Evolutionary conservation across 2,329 filamentous ascomycete species (phyloP).

Genomic region (Neocucurbitaria cava): DNA sequence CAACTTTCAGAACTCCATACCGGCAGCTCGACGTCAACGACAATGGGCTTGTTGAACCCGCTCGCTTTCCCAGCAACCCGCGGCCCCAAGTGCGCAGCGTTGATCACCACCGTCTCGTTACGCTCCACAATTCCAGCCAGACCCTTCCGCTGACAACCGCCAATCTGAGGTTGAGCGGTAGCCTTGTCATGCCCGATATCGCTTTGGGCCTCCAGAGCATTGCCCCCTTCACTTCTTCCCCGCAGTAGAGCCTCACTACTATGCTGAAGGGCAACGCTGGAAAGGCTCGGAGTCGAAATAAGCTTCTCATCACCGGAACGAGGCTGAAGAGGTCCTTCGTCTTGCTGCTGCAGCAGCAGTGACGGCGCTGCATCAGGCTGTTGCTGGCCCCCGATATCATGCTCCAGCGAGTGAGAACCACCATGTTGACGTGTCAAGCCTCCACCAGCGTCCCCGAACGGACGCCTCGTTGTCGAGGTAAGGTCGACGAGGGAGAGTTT

Average conservation of each 20-base stretch:
- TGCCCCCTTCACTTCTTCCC: conserved; percentile 23
- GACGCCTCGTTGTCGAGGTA: conserved; percentile 50
- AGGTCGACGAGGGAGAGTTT: conserved; percentile 71
- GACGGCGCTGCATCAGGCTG: conserved; percentile 22
- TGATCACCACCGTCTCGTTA: conserved; percentile 78
- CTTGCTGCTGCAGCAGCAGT: not conserved
- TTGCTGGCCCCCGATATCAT: conserved; percentile 23
- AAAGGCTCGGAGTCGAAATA: conserved; percentile 31
- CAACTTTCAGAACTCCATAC: conserved; percentile 53
- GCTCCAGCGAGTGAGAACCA: conserved; percentile 15
- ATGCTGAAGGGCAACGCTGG: conserved; percentile 19
- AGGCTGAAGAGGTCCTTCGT: conserved; percentile 11
- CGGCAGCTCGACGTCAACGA: conserved; percentile 81
- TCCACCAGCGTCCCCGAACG: conserved; percentile 36
- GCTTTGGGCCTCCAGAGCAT: conserved; percentile 26
- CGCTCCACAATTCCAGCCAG: conserved; percentile 47
- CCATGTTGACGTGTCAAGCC: conserved; percentile 35
- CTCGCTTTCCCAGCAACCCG: conserved; percentile 65
- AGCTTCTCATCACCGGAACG: conserved; percentile 29
- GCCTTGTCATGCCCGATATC: conserved; percentile 33
- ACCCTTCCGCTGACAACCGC: not conserved
- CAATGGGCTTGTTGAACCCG: conserved; percentile 77
- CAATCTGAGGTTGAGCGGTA: conserved; percentile 9
- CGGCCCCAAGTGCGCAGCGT: conserved; percentile 76
- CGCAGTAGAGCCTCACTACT: conserved; percentile 31